A percentile compares a stretch with the other conserved stretches of the same genome.
Conservation (phyloP, 805 yeast genomes). For the Candida gorgasii region DNA sequence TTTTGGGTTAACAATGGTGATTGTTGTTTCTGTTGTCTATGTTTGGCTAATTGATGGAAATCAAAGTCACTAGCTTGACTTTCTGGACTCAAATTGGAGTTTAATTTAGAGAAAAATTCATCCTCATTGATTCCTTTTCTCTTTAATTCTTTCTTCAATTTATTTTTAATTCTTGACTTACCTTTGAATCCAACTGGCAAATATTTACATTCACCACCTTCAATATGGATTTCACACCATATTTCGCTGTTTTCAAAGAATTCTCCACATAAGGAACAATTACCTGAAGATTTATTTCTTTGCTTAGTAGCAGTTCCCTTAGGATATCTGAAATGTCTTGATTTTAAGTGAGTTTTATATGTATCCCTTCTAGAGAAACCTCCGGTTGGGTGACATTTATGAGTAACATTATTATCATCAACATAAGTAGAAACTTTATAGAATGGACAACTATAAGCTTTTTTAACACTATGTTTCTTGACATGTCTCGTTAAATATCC, state of each 20-base stretch:
- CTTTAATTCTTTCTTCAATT: constrained; percentile 39
- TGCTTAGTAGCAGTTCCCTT: constrained; percentile 52
- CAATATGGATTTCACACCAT: constrained; percentile 55
- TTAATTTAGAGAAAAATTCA: constrained; percentile 10
- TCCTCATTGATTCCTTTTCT: constrained; percentile 22
- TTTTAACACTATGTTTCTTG: constrained; percentile 50
- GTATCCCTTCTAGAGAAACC: constrained; percentile 63
- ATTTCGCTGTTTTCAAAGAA: constrained; percentile 48
- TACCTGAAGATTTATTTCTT: constrained; percentile 44
- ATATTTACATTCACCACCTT: constrained; percentile 48
- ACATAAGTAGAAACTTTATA: constrained; percentile 37
- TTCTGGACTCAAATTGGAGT: constrained; percentile 6
- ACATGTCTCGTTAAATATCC: constrained; percentile 57
- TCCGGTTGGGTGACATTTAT: constrained; percentile 57
- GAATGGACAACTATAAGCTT: constrained; percentile 59
- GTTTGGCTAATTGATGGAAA: constrained; percentile 8
- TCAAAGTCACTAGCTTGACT: constrained; percentile 7
- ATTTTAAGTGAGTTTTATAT: constrained; percentile 56
- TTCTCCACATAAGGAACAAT: constrained; percentile 57
- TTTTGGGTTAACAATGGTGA: not conserved
- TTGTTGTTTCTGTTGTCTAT: constrained; percentile 4
- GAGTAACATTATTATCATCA: constrained; percentile 41
- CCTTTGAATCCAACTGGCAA: constrained; percentile 47
- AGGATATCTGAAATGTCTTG: constrained; percentile 58
- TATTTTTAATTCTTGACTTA: constrained; percentile 44